These are phyloP conservation scores for Didymella exigua DNA, from an alignment of 2,329 filamentous ascomycete genomes.

Conservation along the genomic window DNA sequence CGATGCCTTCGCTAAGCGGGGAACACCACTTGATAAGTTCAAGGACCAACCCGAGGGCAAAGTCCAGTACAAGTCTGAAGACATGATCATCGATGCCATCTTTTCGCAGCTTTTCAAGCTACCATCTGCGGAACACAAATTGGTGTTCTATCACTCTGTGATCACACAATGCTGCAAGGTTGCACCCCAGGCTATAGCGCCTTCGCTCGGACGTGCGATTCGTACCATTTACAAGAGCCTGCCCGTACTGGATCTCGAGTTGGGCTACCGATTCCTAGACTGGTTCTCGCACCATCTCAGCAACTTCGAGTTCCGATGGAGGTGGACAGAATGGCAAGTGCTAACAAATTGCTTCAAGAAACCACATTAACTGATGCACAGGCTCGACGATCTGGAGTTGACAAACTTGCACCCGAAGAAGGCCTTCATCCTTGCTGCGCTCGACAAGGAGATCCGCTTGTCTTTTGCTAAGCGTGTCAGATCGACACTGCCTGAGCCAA, in stretches of 20 bases:
- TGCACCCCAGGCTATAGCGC: conserved; percentile 93
- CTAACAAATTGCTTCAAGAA: too few species aligned
- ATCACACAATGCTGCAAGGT: conserved; percentile 96
- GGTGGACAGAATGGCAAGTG: conserved; percentile 91
- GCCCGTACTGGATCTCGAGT: conserved; percentile 82
- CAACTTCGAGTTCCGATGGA: conserved; percentile 99
- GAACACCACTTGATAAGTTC: conserved; percentile 89
- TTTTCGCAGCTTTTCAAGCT: conserved; percentile 94
- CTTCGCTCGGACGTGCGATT: conserved; percentile 90
- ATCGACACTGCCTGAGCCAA: conserved; percentile 85
- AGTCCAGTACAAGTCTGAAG: conserved; percentile 95
- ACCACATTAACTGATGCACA: conserved; percentile 37
- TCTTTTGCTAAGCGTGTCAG: conserved; percentile 97
- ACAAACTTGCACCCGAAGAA: conserved; percentile 83
- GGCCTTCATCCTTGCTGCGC: conserved; percentile 85
- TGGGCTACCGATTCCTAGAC: conserved; percentile 86
- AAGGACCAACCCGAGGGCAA: conserved; percentile 68
- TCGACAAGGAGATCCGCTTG: conserved; percentile 96
- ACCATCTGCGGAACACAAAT: conserved; percentile 85
- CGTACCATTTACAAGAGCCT: conserved; percentile 85
- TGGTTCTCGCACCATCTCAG: conserved; percentile 98
- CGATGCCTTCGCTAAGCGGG: conserved; percentile 89
- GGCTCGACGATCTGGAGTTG: conserved; percentile 79
- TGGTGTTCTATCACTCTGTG: conserved; percentile 95
- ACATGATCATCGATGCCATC: conserved; percentile 94